Base-by-base conservation (phyloP, 106 monocot species). In the Chionographis japonica region DNA sequence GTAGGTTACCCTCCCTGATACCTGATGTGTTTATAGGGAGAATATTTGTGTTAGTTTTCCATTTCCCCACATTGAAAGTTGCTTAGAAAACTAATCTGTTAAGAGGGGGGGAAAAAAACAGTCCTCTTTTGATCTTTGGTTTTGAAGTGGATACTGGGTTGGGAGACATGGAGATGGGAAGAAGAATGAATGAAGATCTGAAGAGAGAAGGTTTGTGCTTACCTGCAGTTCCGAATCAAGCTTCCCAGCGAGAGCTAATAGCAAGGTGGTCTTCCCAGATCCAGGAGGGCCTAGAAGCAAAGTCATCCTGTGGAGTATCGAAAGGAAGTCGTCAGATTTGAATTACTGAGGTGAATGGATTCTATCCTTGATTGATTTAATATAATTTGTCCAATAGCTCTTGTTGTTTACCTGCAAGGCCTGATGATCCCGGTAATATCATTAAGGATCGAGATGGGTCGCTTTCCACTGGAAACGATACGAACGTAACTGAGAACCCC, bases 221-320 rank as follows among this genome's bases (percentile, higher is more conserved):
- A 85, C 89, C 85, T 71, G 71, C n/a, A 89, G 69, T 46, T 77
- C 69, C n/a, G 75, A 68, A 52, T 66, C 71, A 37, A 85, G 70
- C 50, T 83, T 89, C 71, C 89, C 89, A 4, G 82, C 82, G 65
- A 89, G 49, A 41, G 89, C 85, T 55, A 79, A 75, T 54, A 89
- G 52, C 8, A 89, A 54, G 15, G 79, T 76, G 3, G 89, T 89
- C 77, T 85, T 89, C 18, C 88, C 85, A 15, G 88, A 82, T 3
- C 76, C 85, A 3, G 88, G 88, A 4, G 89, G 85, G 12, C 89
- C 89, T 61, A 89, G 46, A 38, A 89, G 82, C 73, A 89, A 54
- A 50, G 79, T 83, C 89, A 89, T 85, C 79, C 89, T 89, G 17
- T 36, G 49, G 10, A 52, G 50, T 13, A 54, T 27, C 46, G 53